phyloP scores from a whole-genome alignment of 768 basidiomycete genomes.

The Boletus tylopilopsis region DNA sequence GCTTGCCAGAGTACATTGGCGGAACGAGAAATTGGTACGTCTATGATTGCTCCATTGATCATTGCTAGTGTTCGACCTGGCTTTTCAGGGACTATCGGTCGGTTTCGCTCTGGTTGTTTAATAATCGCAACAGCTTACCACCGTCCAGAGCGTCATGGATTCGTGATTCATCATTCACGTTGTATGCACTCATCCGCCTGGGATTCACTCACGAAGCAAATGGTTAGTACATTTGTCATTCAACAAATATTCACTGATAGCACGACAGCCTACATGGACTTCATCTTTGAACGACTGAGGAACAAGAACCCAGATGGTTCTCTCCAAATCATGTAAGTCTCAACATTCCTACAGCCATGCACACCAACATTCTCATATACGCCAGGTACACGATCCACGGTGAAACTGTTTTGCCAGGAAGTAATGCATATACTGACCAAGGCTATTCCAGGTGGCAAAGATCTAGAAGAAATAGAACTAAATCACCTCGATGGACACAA shows the following conservation, averaged over 20 bases:
- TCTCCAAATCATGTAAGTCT: conserved; percentile 79
- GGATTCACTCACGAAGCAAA: conserved; percentile 94
- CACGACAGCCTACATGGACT: conserved; percentile 76
- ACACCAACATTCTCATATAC: neutral
- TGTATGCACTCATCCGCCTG: conserved; percentile 90
- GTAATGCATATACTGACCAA: neutral
- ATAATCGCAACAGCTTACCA: neutral
- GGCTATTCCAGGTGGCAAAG: conserved; percentile 53
- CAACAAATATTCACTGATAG: neutral
- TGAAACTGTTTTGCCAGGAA: conserved; percentile 16
- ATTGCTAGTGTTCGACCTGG: neutral
- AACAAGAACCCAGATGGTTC: conserved; percentile 88
- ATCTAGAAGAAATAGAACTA: conserved; percentile 81
- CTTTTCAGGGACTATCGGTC: conserved; percentile 60
- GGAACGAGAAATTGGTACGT: conserved; percentile 83
- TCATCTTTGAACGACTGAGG: conserved; percentile 80
- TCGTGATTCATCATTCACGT: conserved; percentile 93
- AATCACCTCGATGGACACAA: conserved; percentile 86
- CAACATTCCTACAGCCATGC: neutral
- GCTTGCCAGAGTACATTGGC: conserved; percentile 87
- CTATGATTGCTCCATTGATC: neutral
- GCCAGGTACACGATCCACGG: conserved; percentile 85
- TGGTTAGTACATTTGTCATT: conserved; percentile 39
- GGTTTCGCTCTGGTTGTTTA: neutral
- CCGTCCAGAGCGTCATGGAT: conserved; percentile 74